Evolutionary conservation across 2,329 filamentous ascomycete genomes (phyloP).

Genomic region (Whalleya microplaca): DNA sequence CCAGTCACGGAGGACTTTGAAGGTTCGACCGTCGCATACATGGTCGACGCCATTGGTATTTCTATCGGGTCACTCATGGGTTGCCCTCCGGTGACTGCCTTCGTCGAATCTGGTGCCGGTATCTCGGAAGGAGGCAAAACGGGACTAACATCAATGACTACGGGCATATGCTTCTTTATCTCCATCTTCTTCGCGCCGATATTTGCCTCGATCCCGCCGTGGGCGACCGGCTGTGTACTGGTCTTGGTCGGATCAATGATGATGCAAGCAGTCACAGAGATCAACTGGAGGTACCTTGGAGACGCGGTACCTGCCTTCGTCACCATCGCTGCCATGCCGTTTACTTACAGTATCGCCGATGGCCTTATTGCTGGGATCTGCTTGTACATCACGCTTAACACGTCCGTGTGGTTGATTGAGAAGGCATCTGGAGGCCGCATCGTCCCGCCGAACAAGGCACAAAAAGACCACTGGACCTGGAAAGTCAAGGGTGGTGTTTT

Average conservation of each 20-base stretch:
- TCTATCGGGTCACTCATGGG: conserved; percentile 81
- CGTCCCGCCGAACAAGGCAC: conserved; percentile 72
- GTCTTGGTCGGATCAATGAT: conserved; percentile 89
- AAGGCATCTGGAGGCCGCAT: conserved; percentile 69
- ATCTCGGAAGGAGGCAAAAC: conserved; percentile 88
- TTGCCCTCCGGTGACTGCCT: conserved; percentile 80
- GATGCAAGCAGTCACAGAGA: conserved; percentile 75
- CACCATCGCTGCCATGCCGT: conserved; percentile 84
- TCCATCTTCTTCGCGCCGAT: conserved; percentile 89
- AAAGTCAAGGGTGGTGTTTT: conserved; percentile 74
- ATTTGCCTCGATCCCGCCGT: conserved; percentile 85
- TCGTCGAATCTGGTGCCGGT: conserved; percentile 86
- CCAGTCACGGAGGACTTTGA: conserved; percentile 86
- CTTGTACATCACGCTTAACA: conserved; percentile 78
- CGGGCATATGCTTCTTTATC: conserved; percentile 84
- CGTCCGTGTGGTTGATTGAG: conserved; percentile 69
- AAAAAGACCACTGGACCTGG: conserved; percentile 82
- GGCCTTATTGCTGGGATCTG: conserved; percentile 81
- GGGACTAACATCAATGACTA: conserved; percentile 78
- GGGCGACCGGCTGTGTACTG: conserved; percentile 88
- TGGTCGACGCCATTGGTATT: conserved; percentile 78
- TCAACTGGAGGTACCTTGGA: conserved; percentile 88
- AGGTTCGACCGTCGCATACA: conserved; percentile 80
- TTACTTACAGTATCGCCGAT: conserved; percentile 87
- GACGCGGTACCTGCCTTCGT: conserved; percentile 85